These are phyloP conservation scores for Rhytidiadelphus loreus DNA, from an alignment of 225 moss, liverwort and hornwort genomes.

Conservation along the genomic window DNA sequence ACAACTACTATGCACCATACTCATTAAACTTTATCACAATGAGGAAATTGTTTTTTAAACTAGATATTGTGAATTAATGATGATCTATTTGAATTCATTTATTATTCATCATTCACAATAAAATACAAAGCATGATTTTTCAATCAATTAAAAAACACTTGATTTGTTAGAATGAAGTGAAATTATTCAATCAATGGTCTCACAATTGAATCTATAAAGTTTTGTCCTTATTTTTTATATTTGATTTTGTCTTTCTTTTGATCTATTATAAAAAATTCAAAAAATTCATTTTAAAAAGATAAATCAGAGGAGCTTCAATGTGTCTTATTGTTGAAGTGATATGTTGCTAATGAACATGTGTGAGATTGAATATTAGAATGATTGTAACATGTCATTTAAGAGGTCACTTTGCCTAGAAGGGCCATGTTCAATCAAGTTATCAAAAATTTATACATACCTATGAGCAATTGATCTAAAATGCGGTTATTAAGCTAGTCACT, in stretches of 20 bases:
- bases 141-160: not conserved
- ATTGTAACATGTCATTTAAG: not conserved
- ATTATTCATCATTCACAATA: too few relatives aligned
- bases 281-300: too few relatives aligned
- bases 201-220: not conserved
- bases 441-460: not conserved
- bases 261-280: too few relatives aligned
- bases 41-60: not conserved
- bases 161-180: too few relatives aligned
- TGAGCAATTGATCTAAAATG: not conserved
- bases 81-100: too few relatives aligned
- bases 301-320: too few relatives aligned
- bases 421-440: not conserved
- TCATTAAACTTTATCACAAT: too few relatives aligned
- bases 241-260: accelerated
- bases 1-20: not conserved
- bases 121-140: too few relatives aligned
- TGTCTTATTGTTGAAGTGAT: not conserved
- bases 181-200: too few relatives aligned
- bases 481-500: accelerated
- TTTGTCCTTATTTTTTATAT: too few relatives aligned
- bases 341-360: not conserved
- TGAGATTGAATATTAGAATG: not conserved
- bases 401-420: accelerated
- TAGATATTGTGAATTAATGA: not conserved